A percentile compares a stretch with the other conserved stretches of the same genome.
These are phyloP conservation scores for Sphaceloma murrayae DNA, from an alignment of 2,329 filamentous ascomycete species.

Conservation along the genomic window DNA sequence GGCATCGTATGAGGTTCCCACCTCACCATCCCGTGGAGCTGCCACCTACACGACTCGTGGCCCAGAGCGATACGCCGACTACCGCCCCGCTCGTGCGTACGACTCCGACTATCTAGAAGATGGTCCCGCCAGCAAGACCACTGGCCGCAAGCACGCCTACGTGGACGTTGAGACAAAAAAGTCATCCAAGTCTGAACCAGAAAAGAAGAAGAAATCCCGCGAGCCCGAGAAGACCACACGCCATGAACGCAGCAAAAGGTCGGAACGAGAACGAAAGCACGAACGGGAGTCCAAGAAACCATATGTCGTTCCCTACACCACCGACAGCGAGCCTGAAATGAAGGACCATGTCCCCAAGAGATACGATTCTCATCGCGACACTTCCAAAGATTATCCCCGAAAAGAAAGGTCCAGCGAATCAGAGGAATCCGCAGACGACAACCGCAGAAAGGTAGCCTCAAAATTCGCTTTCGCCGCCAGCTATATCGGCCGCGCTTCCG, in stretches of 20 bases:
- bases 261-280: constrained; percentile 33
- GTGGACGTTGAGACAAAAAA: constrained; percentile 16
- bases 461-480: constrained; percentile 19
- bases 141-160: constrained; percentile 14
- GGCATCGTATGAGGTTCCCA: constrained; percentile 14
- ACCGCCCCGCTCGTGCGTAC: constrained; percentile 1
- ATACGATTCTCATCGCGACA: constrained; percentile 26
- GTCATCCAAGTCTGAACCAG: constrained; percentile 19
- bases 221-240: constrained; percentile 27
- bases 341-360: constrained; percentile 26
- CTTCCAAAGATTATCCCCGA: constrained; percentile 21
- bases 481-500: constrained; percentile 21
- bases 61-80: constrained; percentile 2
- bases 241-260: constrained; percentile 32
- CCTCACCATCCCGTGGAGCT: background rate
- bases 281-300: constrained; percentile 32
- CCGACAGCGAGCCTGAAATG: constrained; percentile 23
- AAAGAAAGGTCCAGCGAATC: constrained; percentile 7
- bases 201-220: constrained; percentile 19
- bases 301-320: constrained; percentile 28
- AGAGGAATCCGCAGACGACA: constrained; percentile 16
- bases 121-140: background rate
- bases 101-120: constrained; percentile 11
- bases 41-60: constrained; percentile 11
- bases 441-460: constrained; percentile 20